Percentiles rank a stretch among this genome's conserved stretches.
Evolutionary conservation across 2,329 filamentous ascomycete species (phyloP).

Genomic region (Raffaelea ambrosiae): DNA sequence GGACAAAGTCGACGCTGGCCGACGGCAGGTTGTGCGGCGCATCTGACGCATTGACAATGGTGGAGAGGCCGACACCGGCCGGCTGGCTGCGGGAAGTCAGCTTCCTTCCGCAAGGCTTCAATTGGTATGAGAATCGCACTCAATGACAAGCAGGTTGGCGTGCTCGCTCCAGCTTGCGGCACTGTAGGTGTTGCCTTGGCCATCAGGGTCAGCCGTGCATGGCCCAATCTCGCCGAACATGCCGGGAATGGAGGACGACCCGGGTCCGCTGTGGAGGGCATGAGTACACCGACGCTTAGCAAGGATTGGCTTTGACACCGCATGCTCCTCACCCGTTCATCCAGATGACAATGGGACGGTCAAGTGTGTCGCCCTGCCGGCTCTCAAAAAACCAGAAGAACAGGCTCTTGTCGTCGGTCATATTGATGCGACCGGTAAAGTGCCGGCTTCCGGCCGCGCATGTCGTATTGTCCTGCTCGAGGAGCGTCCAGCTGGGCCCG

Average conservation of each 20-base stretch:
- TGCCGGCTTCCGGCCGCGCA: not conserved
- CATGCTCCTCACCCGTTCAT: not conserved
- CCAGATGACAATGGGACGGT: not conserved
- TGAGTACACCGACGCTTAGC: not conserved
- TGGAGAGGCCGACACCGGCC: not conserved
- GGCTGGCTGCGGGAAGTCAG: not conserved
- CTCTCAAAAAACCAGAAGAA: not conserved
- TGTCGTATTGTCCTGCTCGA: not conserved
- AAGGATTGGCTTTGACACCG: too few relatives aligned
- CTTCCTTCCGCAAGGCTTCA: too few relatives aligned
- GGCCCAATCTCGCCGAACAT: not conserved
- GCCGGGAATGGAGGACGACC: not conserved
- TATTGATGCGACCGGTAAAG: not conserved
- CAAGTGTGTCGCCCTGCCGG: not conserved
- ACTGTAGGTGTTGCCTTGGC: not conserved
- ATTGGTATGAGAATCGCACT: not conserved
- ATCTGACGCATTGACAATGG: not conserved
- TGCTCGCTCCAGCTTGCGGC: not conserved
- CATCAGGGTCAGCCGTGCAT: not conserved
- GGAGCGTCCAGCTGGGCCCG: not conserved
- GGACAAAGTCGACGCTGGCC: not conserved
- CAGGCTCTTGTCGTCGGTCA: not conserved
- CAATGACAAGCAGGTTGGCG: not conserved
- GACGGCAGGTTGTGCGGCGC: not conserved
- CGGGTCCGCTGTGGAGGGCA: not conserved